Percentiles rank a stretch among this genome's conserved stretches.
Conservation (phyloP, 352 stramenopile species). For the Peronospora belbahrii region DNA sequence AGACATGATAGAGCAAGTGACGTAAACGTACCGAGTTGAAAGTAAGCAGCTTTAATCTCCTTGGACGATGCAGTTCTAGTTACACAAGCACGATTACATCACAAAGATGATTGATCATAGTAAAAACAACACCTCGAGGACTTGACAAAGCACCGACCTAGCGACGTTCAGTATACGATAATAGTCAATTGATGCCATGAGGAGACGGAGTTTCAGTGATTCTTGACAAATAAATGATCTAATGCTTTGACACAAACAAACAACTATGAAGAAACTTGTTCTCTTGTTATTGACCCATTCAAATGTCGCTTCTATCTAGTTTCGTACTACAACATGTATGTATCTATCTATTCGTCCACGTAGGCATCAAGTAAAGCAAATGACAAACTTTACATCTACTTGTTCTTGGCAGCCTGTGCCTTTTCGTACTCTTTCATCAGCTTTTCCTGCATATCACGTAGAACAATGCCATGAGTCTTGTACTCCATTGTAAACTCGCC, state of each 20-base stretch:
- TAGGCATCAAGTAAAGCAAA: too few relatives aligned
- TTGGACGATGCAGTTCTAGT: conserved; percentile 47
- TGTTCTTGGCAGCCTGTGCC: conserved; percentile 73
- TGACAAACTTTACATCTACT: conserved; percentile 23
- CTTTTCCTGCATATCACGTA: conserved; percentile 90
- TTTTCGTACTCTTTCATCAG: conserved; percentile 92
- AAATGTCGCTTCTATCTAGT: conserved; percentile 17
- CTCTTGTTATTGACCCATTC: conserved; percentile 4
- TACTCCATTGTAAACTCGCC: conserved; percentile 99
- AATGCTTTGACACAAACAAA: conserved; percentile 4
- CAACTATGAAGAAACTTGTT: conserved; percentile 7
- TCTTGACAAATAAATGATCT: background rate
- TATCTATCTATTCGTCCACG: too few relatives aligned
- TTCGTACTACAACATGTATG: too few relatives aligned
- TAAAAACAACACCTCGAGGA: too few relatives aligned
- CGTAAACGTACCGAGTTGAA: conserved; percentile 45
- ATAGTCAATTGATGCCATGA: conserved; percentile 48
- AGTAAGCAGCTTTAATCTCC: conserved; percentile 78
- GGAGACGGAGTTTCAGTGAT: background rate
- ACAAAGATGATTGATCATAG: background rate
- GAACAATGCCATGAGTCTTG: conserved; percentile 92
- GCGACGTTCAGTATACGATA: conserved; percentile 76
- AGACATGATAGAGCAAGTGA: background rate
- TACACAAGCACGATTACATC: background rate
- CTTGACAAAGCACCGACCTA: too few relatives aligned